phyloP scores from a whole-genome alignment of 2,329 filamentous ascomycete genomes.

The Pseudogymnoascus sp. region DNA sequence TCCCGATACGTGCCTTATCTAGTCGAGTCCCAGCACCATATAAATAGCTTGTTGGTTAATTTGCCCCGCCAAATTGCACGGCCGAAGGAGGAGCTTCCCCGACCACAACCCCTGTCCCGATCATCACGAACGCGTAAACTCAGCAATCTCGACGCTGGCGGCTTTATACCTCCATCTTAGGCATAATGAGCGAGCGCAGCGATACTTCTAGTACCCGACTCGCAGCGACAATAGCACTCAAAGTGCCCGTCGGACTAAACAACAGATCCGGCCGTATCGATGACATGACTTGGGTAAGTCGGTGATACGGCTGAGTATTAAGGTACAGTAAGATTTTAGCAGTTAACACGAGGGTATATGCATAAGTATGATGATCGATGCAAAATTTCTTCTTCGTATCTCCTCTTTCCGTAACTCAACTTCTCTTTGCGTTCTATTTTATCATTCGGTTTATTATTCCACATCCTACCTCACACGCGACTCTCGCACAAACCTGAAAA shows the following conservation, averaged over 20 bases:
- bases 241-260: not conserved
- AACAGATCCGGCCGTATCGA: no score
- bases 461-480: not conserved
- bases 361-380: not conserved
- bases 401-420: not conserved
- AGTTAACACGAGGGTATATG: not conserved
- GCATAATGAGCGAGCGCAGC: not conserved
- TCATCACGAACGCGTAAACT: not conserved
- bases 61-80: not conserved
- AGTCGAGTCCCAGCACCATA: not conserved
- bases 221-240: not conserved
- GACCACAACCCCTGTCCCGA: not conserved
- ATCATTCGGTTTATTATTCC: not conserved
- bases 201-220: not conserved
- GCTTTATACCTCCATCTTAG: not conserved
- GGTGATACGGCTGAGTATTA: not conserved
- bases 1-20: not conserved
- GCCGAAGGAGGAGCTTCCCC: not conserved
- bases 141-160: not conserved
- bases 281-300: not conserved
- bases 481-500: not conserved
- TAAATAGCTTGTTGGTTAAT: not conserved
- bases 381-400: not conserved
- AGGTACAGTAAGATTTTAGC: slow-evolving; percentile 5
- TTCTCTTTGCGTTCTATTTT: not conserved